phyloP scores from a whole-genome alignment of 2,329 filamentous ascomycete genomes.

The Colletotrichum somersetense region DNA sequence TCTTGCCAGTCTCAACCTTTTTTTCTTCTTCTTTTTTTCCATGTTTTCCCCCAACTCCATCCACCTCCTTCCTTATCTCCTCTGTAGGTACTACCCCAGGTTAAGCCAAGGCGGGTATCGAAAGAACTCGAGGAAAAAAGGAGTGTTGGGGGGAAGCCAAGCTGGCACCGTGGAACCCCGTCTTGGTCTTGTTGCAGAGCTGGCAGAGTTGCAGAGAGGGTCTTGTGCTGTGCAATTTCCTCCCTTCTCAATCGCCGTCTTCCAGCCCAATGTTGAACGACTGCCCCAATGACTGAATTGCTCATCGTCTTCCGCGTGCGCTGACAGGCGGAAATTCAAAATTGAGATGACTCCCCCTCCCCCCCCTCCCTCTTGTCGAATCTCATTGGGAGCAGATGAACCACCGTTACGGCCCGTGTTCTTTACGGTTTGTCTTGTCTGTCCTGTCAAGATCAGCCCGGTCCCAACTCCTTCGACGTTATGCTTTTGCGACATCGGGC shows the following conservation, averaged over 20 bases:
- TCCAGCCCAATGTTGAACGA: background rate
- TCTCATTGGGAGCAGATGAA: conserved; percentile 22
- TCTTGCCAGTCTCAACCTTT: conserved; percentile 26
- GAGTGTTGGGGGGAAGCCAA: background rate
- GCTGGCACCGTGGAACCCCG: background rate
- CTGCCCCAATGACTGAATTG: background rate
- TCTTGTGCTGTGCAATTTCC: background rate
- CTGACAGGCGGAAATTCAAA: conserved; percentile 15
- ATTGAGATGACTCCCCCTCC: conserved; percentile 22
- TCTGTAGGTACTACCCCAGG: background rate
- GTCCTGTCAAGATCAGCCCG: conserved; percentile 10
- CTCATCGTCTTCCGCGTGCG: background rate
- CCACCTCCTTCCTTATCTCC: background rate
- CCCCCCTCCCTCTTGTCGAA: background rate
- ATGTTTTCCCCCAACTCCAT: background rate
- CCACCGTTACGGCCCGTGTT: conserved; percentile 26
- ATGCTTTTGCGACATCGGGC: conserved; percentile 5
- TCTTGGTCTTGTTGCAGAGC: conserved; percentile 22
- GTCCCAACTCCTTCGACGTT: conserved; percentile 6
- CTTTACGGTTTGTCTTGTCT: conserved; percentile 12
- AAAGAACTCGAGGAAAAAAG: background rate
- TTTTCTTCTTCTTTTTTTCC: background rate
- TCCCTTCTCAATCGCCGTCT: background rate
- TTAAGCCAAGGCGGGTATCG: background rate
- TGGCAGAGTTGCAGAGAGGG: conserved; percentile 6